Base-by-base conservation (phyloP, 352 stramenopile species). In the Phytophthora megakarya region DNA sequence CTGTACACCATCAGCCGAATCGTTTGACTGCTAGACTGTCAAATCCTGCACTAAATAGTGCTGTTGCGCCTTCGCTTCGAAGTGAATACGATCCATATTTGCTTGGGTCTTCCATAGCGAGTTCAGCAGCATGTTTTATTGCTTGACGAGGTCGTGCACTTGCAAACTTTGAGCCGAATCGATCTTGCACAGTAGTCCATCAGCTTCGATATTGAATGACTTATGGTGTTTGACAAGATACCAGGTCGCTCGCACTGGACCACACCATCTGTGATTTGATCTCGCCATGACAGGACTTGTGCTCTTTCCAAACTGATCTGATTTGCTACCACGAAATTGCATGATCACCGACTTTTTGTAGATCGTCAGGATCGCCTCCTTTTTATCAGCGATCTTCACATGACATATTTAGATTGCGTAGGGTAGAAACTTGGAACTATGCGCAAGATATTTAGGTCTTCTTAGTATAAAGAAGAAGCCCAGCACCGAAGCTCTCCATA, bases 391-490 rank as follows among this genome's bases (percentile, higher is more conserved):
- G 15, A 56, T 45, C 8, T 16, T 46, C 2, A 56, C 33, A 5
- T 56, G 28, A 3, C 48, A 21, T n/a, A n/a, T n/a, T 8, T 35
- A 35, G 10, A 45, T 44, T 10, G 48, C 48, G 23, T 56, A 56
- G 8, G 32, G 35, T 15, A 25, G 12, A 5, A 45, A 10, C 22
- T 45, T 56, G 5, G 21, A 13, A 16, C 48, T 35, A 3, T 21
- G 15, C 13, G 48, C 48, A 37, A 56, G 9, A n/a, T 46, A 56
- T 35, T 38, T 22, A 1, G 32, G 45, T n/a, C 33, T 2, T 33
- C 32, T n/a, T n/a, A n/a, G 32, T 3, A 56, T 21, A 46, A 56
- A 35, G 45, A 56, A 56, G 48, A 45, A 56, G 30, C 30, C 39
- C 47, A 18, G 30, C 23, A 30, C 26, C n/a, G n/a, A n/a, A n/a